Conservation (phyloP, 2,329 filamentous ascomycete genomes). For the Monosporascus sp. region DNA sequence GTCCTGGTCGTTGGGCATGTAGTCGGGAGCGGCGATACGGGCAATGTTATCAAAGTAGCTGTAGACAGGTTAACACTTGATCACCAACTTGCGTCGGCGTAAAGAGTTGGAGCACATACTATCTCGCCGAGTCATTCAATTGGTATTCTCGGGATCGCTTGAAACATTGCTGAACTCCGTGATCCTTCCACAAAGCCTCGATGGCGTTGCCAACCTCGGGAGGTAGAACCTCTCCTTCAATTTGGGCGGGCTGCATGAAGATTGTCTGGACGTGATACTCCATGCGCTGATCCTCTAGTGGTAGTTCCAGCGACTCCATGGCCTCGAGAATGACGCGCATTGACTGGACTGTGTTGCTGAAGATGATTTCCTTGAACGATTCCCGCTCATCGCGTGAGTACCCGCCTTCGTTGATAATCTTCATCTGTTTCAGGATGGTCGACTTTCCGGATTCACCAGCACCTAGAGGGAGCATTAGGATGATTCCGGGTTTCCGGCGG, state of each 20-base stretch:
- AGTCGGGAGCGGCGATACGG: slow-evolving; percentile 84
- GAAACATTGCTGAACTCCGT: slow-evolving; percentile 90
- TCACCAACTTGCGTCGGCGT: background rate
- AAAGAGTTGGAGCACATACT: slow-evolving; percentile 55
- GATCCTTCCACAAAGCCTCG: slow-evolving; percentile 87
- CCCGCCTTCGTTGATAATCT: slow-evolving; percentile 97
- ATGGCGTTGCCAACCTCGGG: slow-evolving; percentile 92
- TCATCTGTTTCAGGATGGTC: slow-evolving; percentile 95
- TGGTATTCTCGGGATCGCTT: slow-evolving; percentile 94
- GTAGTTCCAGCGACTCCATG: slow-evolving; percentile 68
- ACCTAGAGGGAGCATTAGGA: slow-evolving; percentile 47
- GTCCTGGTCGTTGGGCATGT: slow-evolving; percentile 93
- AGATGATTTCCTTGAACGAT: slow-evolving; percentile 67
- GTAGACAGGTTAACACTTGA: slow-evolving; percentile 27
- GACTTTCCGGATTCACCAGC: slow-evolving; percentile 98
- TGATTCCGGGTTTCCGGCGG: background rate
- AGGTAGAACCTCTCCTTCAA: slow-evolving; percentile 90
- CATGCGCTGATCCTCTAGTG: slow-evolving; percentile 84
- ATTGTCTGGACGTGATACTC: slow-evolving; percentile 98
- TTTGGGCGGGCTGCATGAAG: slow-evolving; percentile 97
- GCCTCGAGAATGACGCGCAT: slow-evolving; percentile 66
- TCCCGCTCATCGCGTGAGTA: slow-evolving; percentile 86
- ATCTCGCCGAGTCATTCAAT: slow-evolving; percentile 92
- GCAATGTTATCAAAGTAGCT: slow-evolving; percentile 96
- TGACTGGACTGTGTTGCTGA: slow-evolving; percentile 65